A percentile compares a stretch with the other conserved stretches of the same genome.
Evolutionary conservation across 1,139 yeast species (phyloP).

Genomic region (Kazachstania sp.): DNA sequence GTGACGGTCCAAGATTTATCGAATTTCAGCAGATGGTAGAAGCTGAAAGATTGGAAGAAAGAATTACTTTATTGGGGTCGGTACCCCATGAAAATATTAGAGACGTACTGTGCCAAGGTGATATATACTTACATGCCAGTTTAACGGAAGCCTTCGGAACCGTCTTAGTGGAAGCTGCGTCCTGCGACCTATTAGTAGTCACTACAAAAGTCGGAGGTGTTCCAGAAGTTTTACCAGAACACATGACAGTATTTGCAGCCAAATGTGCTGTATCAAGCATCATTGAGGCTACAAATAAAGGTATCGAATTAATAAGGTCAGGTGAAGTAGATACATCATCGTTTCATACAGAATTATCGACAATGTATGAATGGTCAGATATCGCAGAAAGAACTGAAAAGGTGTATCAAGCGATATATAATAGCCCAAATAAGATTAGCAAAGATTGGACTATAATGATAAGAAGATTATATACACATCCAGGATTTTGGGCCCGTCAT

Average conservation of each 20-base stretch:
- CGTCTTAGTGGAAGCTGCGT: constrained; percentile 93
- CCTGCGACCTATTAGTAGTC: constrained; percentile 88
- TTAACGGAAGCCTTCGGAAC: constrained; percentile 98
- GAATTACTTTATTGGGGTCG: constrained; percentile 79
- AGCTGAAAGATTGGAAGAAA: constrained; percentile 71
- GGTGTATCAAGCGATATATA: constrained; percentile 54
- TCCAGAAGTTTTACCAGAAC: constrained; percentile 88
- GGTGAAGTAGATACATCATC: constrained; percentile 58
- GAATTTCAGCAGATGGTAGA: constrained; percentile 96
- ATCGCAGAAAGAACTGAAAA: constrained; percentile 79
- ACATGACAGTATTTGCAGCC: constrained; percentile 88
- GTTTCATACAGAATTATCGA: constrained; percentile 70
- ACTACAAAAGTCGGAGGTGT: constrained; percentile 97
- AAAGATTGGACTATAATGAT: constrained; percentile 47
- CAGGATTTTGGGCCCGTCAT: constrained; percentile 82
- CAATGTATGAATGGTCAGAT: constrained; percentile 89
- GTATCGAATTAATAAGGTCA: constrained; percentile 49
- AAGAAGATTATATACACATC: constrained; percentile 54
- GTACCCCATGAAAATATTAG: constrained; percentile 89
- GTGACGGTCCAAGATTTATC: constrained; percentile 92
- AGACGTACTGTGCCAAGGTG: constrained; percentile 88
- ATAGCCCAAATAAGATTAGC: constrained; percentile 31
- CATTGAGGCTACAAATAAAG: constrained; percentile 58
- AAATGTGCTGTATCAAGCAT: constrained; percentile 73
- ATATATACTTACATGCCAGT: constrained; percentile 88